Evolutionary conservation across 129 eudicot genomes (phyloP).

Genomic region (Escallonia herrerae): DNA sequence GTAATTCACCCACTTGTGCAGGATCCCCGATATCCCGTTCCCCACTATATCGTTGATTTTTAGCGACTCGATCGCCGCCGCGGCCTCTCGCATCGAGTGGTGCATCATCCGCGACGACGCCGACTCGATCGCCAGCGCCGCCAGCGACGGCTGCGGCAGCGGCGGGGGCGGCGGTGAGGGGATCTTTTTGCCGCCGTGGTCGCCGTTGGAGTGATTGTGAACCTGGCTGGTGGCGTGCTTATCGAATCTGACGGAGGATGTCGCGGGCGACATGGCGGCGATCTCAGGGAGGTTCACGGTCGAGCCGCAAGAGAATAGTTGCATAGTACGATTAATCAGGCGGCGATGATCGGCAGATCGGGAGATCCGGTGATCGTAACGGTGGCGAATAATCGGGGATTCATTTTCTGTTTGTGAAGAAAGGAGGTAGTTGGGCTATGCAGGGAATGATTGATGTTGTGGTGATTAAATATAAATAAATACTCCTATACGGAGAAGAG

Average conservation of each 20-base stretch:
- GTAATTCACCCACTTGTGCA: slow-evolving; percentile 93
- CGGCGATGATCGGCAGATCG: background rate
- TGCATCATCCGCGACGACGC: slow-evolving; percentile 20
- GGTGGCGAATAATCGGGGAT: no score
- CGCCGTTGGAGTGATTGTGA: slow-evolving; percentile 12
- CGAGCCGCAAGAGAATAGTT: slow-evolving; percentile 9
- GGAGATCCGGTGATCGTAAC: background rate
- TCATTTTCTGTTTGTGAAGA: no score
- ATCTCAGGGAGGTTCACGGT: slow-evolving; percentile 14
- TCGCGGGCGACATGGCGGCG: background rate
- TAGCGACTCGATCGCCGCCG: slow-evolving; percentile 12
- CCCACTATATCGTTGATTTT: slow-evolving; percentile 82
- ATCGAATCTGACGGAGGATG: background rate
- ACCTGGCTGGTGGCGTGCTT: background rate
- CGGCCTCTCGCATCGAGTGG: slow-evolving; percentile 22
- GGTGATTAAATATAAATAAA: no score
- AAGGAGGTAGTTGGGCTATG: slow-evolving; percentile 1
- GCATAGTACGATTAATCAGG: background rate
- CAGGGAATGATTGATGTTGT: slow-evolving; percentile 15
- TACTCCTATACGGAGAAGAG: no score
- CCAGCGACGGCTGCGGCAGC: slow-evolving; percentile 10
- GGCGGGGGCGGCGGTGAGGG: background rate
- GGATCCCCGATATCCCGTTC: slow-evolving; percentile 61
- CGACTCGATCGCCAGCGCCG: slow-evolving; percentile 5
- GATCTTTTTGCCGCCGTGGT: slow-evolving; percentile 1